Base-by-base conservation (phyloP, 306 rosid genomes). In the Fragaria iinumae region DNA sequence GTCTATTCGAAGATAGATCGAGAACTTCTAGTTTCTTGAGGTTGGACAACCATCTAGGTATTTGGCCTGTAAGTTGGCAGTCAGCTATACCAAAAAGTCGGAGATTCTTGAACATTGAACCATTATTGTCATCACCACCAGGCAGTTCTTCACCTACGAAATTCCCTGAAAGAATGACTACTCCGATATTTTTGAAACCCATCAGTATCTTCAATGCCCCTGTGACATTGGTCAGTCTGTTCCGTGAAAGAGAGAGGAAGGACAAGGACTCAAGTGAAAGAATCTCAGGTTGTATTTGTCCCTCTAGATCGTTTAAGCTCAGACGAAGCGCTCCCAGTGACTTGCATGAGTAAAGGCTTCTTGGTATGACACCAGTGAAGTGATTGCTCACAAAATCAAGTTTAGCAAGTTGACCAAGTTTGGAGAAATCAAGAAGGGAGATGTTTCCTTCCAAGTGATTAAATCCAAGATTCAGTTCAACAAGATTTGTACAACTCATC, bases 291-390 rank as follows among this genome's bases (percentile, higher is more conserved):
- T 25, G 32, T 59, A 59, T 59, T 59, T 59, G 16, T 23, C 65
- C 65, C 14, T 59, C 65, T 25, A 25, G 36, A 21, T 59, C 6
- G 32, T 59, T 59, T 10, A 6, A 25, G 65, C 29, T 10, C 1
- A 59, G 2, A 11, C 36, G 36, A 25, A 59, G 13, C 25, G 65
- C 36, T 59, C 11, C 2, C 16, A 59, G 65, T 2, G 65, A 59
- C 65, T 59, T 59, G 65, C 65, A 59, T 59, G 65, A 59, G 36
- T 59, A 59, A 59, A 59, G 65, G 65, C 65, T 59, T 23, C 11
- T 3, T 59, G 65, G 65, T 13, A 59, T 9, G 14, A 9, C 4
- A 59, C 65, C 65, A 23, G 65, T 59, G 17, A 59, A 25, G 6
- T 59, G 32, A n/a, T 55, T 55, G 2, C 62, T 20, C 4, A 8